Evolutionary conservation across 108 stramenopile genomes (phyloP).

Genomic region (Mayamaea pseudoterrestris): DNA sequence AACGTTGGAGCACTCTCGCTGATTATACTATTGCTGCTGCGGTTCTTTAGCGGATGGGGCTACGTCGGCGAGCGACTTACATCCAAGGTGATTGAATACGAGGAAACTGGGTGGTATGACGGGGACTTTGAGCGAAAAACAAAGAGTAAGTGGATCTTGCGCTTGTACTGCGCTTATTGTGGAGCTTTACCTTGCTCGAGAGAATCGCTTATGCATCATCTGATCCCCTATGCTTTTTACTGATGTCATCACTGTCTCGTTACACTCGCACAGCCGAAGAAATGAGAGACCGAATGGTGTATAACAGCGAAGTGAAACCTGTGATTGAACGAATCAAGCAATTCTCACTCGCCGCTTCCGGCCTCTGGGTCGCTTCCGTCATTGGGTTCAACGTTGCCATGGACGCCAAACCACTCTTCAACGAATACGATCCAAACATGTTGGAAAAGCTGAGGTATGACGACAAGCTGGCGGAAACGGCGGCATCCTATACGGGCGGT

Average conservation of each 20-base stretch:
- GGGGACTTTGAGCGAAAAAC: constrained; percentile 71
- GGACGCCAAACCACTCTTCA: constrained; percentile 48
- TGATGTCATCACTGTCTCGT: too few relatives aligned
- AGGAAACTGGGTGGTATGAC: constrained; percentile 84
- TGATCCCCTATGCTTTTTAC: too few relatives aligned
- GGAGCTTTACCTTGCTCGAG: too few relatives aligned
- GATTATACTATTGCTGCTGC: constrained; percentile 40
- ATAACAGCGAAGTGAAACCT: constrained; percentile 57
- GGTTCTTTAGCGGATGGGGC: constrained; percentile 73
- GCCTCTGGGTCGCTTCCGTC: constrained; percentile 49
- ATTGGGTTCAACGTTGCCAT: constrained; percentile 49
- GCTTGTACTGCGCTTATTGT: too few relatives aligned
- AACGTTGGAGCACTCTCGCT: constrained; percentile 61
- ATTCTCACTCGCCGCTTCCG: constrained; percentile 31
- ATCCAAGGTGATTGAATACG: constrained; percentile 73
- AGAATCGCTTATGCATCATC: too few relatives aligned
- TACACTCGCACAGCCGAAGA: too few relatives aligned
- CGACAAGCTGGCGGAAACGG: constrained; percentile 56
- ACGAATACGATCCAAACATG: constrained; percentile 79
- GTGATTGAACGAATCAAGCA: constrained; percentile 59
- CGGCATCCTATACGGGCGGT: constrained; percentile 50
- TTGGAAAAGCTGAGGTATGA: constrained; percentile 54
- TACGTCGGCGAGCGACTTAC: constrained; percentile 69
- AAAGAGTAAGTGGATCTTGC: too few relatives aligned
- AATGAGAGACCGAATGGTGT: constrained; percentile 65